Conservation (phyloP, 2,329 filamentous ascomycete species). For the Nemania sp. region DNA sequence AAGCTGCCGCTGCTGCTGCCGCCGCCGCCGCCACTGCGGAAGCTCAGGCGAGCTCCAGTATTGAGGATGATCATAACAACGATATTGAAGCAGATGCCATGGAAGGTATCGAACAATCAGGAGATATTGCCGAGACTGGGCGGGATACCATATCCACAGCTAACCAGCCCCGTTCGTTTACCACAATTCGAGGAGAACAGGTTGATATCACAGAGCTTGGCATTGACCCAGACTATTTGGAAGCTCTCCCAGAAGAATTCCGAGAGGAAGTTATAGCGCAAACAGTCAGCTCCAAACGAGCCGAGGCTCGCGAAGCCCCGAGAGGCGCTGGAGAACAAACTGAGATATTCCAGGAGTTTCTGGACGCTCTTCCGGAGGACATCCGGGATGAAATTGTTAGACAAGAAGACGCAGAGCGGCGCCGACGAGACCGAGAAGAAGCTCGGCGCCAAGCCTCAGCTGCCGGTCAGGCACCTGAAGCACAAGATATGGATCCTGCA, state of each 20-base stretch:
- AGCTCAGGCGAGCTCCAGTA: slow-evolving; percentile 52
- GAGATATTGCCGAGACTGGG: slow-evolving; percentile 38
- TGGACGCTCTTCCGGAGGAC: slow-evolving; percentile 88
- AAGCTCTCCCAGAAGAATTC: slow-evolving; percentile 96
- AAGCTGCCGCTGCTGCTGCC: slow-evolving; percentile 60
- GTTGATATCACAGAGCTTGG: slow-evolving; percentile 93
- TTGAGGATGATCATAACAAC: slow-evolving; percentile 47
- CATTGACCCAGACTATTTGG: slow-evolving; percentile 92
- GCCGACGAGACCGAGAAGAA: slow-evolving; percentile 83
- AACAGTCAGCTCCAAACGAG: slow-evolving; percentile 80
- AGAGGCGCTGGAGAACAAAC: slow-evolving; percentile 72
- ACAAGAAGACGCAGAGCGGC: slow-evolving; percentile 86
- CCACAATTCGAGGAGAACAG: slow-evolving; percentile 81
- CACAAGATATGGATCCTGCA: slow-evolving; percentile 82
- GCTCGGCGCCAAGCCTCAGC: slow-evolving; percentile 67
- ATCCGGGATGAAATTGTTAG: slow-evolving; percentile 88
- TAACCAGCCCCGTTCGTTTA: slow-evolving; percentile 70
- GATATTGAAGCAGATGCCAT: slow-evolving; percentile 36
- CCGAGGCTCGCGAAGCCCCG: slow-evolving; percentile 70
- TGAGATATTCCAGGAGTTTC: slow-evolving; percentile 89
- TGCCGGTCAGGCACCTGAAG: slow-evolving; percentile 53
- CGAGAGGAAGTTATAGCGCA: slow-evolving; percentile 94
- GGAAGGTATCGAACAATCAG: slow-evolving; percentile 42
- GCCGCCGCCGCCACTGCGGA: slow-evolving; percentile 48
- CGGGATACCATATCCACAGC: slow-evolving; percentile 47